A percentile compares a stretch with the other conserved stretches of the same genome.
Conservation (phyloP, 2,329 filamentous ascomycete genomes). For the Diaporthe sp. region DNA sequence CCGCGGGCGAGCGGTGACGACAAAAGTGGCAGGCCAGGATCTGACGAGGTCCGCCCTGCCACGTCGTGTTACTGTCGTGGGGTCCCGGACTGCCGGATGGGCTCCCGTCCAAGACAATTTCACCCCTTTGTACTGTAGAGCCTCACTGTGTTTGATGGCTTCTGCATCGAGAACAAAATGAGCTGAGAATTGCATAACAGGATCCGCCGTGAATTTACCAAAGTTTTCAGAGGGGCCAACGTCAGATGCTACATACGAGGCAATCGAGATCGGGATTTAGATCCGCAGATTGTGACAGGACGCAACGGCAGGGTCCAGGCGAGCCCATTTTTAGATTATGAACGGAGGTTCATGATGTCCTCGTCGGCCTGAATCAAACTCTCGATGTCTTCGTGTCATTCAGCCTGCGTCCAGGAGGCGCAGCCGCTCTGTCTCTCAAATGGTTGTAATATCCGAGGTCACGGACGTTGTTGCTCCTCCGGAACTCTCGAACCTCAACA, state of each 20-base stretch:
- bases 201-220: constrained; percentile 24
- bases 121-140: constrained; percentile 28
- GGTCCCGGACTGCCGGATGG: constrained; percentile 33
- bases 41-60: constrained; percentile 38
- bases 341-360: background rate
- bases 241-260: constrained; percentile 25
- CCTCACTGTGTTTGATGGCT: constrained; percentile 31
- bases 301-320: constrained; percentile 13
- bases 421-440: background rate
- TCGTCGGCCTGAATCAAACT: background rate
- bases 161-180: constrained; percentile 17
- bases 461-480: constrained; percentile 14
- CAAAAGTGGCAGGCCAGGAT: constrained; percentile 39
- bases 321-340: constrained; percentile 3
- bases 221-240: constrained; percentile 27
- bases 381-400: background rate
- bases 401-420: constrained; percentile 1
- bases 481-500: constrained; percentile 1
- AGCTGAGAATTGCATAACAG: constrained; percentile 35
- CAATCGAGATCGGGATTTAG: constrained; percentile 41
- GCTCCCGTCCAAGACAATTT: constrained; percentile 29
- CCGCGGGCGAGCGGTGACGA: constrained; percentile 39
- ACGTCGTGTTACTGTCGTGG: constrained; percentile 39
- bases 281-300: constrained; percentile 41
- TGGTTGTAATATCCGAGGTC: constrained; percentile 13